These are phyloP conservation scores for Arachis hypogaea DNA, from an alignment of 306 rosid species.

Conservation along the genomic window DNA sequence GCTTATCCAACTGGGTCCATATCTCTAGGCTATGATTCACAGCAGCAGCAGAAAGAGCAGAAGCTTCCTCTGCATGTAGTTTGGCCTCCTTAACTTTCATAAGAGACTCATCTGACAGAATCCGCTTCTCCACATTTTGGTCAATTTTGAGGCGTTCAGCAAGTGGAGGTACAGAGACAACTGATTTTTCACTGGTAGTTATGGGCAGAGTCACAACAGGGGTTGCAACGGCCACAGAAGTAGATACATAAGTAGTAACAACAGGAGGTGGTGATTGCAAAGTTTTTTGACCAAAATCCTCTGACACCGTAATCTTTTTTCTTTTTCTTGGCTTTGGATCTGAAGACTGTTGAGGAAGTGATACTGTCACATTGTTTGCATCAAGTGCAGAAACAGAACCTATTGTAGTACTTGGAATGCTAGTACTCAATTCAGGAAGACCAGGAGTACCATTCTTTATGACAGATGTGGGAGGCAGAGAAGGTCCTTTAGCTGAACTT, in stretches of 20 bases:
- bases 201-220: slow-evolving; percentile 54
- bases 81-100: slow-evolving; percentile 87
- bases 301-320: slow-evolving; percentile 60
- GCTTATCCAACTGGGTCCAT: slow-evolving; percentile 84
- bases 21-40: slow-evolving; percentile 79
- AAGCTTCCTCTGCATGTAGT: slow-evolving; percentile 84
- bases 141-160: slow-evolving; percentile 55
- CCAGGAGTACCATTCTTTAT: slow-evolving; percentile 55
- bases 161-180: slow-evolving; percentile 47
- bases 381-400: slow-evolving; percentile 59
- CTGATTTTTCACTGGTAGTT: slow-evolving; percentile 52
- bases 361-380: slow-evolving; percentile 48
- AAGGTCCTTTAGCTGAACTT: slow-evolving; percentile 62
- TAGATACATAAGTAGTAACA: slow-evolving; percentile 44
- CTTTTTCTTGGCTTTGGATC: slow-evolving; percentile 77
- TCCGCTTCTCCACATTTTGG: slow-evolving; percentile 52
- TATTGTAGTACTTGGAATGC: slow-evolving; percentile 47
- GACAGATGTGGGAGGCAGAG: slow-evolving; percentile 56
- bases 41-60: slow-evolving; percentile 78
- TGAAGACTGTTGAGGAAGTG: slow-evolving; percentile 57
- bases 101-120: slow-evolving; percentile 72
- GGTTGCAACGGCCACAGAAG: slow-evolving; percentile 50
- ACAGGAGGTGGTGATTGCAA: slow-evolving; percentile 59
- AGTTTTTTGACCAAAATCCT: slow-evolving; percentile 60
- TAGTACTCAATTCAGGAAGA: slow-evolving; percentile 51